These are phyloP conservation scores for Candida bentonensis DNA, from an alignment of 805 yeast genomes.

Conservation along the genomic window DNA sequence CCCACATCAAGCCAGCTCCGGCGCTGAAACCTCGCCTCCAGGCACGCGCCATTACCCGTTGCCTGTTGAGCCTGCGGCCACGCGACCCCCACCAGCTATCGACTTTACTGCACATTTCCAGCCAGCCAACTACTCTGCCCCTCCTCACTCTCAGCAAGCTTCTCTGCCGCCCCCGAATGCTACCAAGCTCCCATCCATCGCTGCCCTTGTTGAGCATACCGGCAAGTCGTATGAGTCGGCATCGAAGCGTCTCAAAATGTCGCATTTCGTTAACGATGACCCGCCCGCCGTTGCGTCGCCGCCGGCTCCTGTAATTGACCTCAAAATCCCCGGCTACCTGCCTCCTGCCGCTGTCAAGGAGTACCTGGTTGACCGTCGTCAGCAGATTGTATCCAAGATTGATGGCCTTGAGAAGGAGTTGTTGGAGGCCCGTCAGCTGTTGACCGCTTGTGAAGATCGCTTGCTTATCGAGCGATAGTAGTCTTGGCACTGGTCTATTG, in stretches of 20 bases:
- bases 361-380: neutral
- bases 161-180: neutral
- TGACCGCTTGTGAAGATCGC: neutral
- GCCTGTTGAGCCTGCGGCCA: neutral
- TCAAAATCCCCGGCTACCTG: neutral
- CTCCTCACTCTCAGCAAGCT: neutral
- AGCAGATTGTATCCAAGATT: neutral
- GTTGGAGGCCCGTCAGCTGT: neutral
- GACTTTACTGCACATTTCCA: neutral
- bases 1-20: neutral
- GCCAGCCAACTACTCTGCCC: neutral
- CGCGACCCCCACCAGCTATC: slow-evolving; percentile 1
- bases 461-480: neutral
- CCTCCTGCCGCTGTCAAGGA: neutral
- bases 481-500: no score
- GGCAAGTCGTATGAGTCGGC: neutral
- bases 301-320: neutral
- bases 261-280: neutral
- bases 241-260: neutral
- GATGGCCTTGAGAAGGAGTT: neutral
- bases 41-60: no score
- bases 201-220: neutral
- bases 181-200: slow-evolving; percentile 1
- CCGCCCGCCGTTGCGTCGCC: no score
- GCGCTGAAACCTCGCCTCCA: neutral